Evolutionary conservation across 805 yeast genomes (phyloP).

Genomic region (Priceomyces carsonii): DNA sequence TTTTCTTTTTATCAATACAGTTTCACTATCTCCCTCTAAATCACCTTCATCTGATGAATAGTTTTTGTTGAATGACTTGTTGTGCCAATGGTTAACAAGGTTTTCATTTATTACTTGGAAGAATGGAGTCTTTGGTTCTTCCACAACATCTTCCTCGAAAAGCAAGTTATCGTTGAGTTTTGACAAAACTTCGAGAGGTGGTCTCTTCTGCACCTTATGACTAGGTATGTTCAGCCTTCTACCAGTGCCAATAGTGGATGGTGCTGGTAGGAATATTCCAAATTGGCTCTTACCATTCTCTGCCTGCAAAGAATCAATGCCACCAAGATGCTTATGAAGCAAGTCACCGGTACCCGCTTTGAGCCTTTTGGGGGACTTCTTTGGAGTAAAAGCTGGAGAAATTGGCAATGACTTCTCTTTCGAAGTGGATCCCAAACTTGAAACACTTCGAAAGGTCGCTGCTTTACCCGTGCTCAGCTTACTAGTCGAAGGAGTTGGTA

Average conservation of each 20-base stretch:
- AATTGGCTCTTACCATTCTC: slow-evolving; percentile 14
- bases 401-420: slow-evolving; percentile 15
- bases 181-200: slow-evolving; percentile 16
- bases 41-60: slow-evolving; percentile 34
- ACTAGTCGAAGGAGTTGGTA: neutral
- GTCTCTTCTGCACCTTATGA: slow-evolving; percentile 4
- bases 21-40: neutral
- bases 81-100: slow-evolving; percentile 38
- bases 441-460: neutral
- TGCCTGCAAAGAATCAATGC: slow-evolving; percentile 1
- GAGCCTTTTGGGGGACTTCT: slow-evolving; percentile 27
- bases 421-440: neutral
- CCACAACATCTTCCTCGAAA: slow-evolving; percentile 25
- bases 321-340: slow-evolving; percentile 11
- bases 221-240: slow-evolving; percentile 17
- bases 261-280: slow-evolving; percentile 35
- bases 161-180: slow-evolving; percentile 22
- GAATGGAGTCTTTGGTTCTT: slow-evolving; percentile 27
- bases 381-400: slow-evolving; percentile 37
- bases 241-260: slow-evolving; percentile 40
- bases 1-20: slow-evolving; percentile 3
- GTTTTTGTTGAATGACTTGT: slow-evolving; percentile 27
- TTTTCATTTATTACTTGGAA: slow-evolving; percentile 34
- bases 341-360: slow-evolving; percentile 15
- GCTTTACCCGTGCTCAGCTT: neutral